Conservation (phyloP, 2,329 filamentous ascomycete genomes). For the Beauveria sp. region DNA sequence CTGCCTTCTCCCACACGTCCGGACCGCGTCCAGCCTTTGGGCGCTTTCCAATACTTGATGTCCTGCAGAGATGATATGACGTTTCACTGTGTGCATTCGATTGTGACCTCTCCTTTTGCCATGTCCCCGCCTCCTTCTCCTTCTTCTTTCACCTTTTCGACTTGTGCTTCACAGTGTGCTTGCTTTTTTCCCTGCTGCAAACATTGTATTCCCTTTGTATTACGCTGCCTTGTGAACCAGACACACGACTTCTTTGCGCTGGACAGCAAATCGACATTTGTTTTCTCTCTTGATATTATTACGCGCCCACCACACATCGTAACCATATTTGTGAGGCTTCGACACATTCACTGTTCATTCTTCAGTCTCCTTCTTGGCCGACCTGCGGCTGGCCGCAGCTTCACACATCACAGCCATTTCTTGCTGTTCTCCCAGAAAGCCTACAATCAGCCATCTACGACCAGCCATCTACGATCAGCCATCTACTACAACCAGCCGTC, state of each 20-base stretch:
- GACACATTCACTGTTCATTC: background rate
- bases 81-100: background rate
- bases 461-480: too few species aligned
- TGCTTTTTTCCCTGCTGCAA: background rate
- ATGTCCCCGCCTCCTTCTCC: background rate
- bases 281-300: background rate
- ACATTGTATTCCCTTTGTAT: background rate
- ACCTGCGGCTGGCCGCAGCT: conserved; percentile 6
- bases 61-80: background rate
- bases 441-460: too few species aligned
- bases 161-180: background rate
- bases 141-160: conserved; percentile 8
- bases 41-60: background rate
- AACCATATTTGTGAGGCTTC: background rate
- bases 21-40: background rate
- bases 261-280: background rate
- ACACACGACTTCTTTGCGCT: background rate
- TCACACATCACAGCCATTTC: background rate
- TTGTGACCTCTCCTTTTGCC: background rate
- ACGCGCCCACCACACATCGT: background rate
- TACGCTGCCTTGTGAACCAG: background rate
- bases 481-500: too few species aligned
- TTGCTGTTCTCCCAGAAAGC: too few species aligned
- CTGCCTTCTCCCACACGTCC: background rate
- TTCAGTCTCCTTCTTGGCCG: background rate